Conservation (phyloP, 2,329 filamentous ascomycete species). For the Penicillium polonicum region DNA sequence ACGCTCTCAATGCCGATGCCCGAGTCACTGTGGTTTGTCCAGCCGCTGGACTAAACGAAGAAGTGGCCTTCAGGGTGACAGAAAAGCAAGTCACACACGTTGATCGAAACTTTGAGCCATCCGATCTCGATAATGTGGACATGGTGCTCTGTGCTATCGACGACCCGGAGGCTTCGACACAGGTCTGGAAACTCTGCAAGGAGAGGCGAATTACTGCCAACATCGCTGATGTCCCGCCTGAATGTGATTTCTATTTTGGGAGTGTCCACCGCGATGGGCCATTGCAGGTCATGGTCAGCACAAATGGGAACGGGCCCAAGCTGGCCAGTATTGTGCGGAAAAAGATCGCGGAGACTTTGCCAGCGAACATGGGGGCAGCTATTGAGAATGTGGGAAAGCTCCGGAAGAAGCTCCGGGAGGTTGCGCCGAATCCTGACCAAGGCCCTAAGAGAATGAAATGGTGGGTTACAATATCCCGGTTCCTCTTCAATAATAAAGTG, state of each 20-base stretch:
- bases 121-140: slow-evolving; percentile 76
- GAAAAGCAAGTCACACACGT: slow-evolving; percentile 74
- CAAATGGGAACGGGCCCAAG: slow-evolving; percentile 92
- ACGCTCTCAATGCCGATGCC: slow-evolving; percentile 93
- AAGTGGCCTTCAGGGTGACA: slow-evolving; percentile 79
- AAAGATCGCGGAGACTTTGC: slow-evolving; percentile 74
- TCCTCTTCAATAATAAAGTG: not conserved
- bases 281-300: slow-evolving; percentile 97
- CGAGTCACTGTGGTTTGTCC: slow-evolving; percentile 84
- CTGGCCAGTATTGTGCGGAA: slow-evolving; percentile 82
- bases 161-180: slow-evolving; percentile 83
- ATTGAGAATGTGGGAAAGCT: slow-evolving; percentile 81
- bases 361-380: slow-evolving; percentile 76
- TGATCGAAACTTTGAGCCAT: slow-evolving; percentile 78
- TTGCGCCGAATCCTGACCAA: slow-evolving; percentile 70
- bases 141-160: slow-evolving; percentile 95
- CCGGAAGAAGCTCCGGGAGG: slow-evolving; percentile 71
- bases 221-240: slow-evolving; percentile 92
- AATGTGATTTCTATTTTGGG: slow-evolving; percentile 99
- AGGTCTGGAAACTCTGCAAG: slow-evolving; percentile 93
- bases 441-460: slow-evolving; percentile 88
- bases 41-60: slow-evolving; percentile 74
- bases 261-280: slow-evolving; percentile 93
- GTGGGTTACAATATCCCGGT: slow-evolving; percentile 48
- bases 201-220: slow-evolving; percentile 81